Conservation (phyloP, 2,329 filamentous ascomycete genomes). For the Ophiostoma quercus region DNA sequence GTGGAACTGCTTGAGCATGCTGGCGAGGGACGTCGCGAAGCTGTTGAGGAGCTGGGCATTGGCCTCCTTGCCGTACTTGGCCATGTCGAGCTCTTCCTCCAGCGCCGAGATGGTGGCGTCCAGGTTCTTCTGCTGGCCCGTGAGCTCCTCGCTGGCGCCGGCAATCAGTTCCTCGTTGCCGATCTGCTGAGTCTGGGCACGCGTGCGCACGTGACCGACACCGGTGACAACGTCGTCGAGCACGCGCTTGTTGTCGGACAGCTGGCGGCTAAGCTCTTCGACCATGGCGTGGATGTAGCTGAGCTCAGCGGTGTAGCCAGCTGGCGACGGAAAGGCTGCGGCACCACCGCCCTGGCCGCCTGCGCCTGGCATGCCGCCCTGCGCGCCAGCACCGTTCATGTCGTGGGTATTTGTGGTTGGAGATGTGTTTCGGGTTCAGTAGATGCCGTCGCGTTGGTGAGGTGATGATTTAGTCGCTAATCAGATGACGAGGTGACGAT, state of each 20-base stretch:
- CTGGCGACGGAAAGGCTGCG: conserved; percentile 55
- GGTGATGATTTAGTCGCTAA: not conserved
- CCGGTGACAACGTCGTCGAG: conserved; percentile 61
- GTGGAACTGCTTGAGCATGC: conserved; percentile 60
- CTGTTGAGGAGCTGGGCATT: conserved; percentile 55
- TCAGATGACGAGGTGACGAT: not conserved
- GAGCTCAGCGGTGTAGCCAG: conserved; percentile 62
- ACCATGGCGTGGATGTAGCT: conserved; percentile 65
- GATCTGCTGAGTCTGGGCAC: conserved; percentile 48
- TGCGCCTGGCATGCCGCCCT: conserved; percentile 17
- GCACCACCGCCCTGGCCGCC: conserved; percentile 35
- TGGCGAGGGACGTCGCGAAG: conserved; percentile 52
- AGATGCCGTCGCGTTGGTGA: not conserved
- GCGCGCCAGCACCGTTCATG: conserved; percentile 24
- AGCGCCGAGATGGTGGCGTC: conserved; percentile 58
- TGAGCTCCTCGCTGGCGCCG: conserved; percentile 47
- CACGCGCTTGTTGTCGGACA: conserved; percentile 56
- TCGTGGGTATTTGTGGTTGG: not conserved
- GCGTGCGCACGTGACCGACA: conserved; percentile 55
- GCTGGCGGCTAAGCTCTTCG: conserved; percentile 58
- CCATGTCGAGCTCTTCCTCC: conserved; percentile 57
- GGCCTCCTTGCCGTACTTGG: conserved; percentile 55
- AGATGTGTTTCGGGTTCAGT: not conserved
- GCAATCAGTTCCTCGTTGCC: conserved; percentile 56
- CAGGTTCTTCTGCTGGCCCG: conserved; percentile 48